Conservation (phyloP, 1,284 basidiomycete species). For the Sanghuangporus sanghuang region DNA sequence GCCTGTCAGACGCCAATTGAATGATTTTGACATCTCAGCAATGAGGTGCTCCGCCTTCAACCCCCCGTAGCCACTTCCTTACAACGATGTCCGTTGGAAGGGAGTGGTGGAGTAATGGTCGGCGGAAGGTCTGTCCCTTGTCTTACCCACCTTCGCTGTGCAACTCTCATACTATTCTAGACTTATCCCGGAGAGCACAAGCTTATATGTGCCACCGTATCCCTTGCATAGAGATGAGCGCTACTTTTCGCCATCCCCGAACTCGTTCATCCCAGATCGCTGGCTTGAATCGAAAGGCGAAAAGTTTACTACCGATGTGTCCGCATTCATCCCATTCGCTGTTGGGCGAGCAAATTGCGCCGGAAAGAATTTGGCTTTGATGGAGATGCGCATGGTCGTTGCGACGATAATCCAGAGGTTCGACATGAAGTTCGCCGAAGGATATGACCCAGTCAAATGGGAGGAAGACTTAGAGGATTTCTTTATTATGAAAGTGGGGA, state of each 20-base stretch:
- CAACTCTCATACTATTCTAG: slow-evolving; percentile 25
- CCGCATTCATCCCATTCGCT: slow-evolving; percentile 33
- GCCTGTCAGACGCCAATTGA: background rate
- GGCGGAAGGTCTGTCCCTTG: slow-evolving; percentile 1
- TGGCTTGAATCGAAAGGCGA: slow-evolving; percentile 28
- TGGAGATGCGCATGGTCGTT: slow-evolving; percentile 28
- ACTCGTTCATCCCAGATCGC: slow-evolving; percentile 37
- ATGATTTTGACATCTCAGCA: background rate
- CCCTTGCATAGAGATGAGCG: slow-evolving; percentile 37
- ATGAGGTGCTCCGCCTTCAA: slow-evolving; percentile 10
- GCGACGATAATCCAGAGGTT: slow-evolving; percentile 27
- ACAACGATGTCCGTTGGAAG: slow-evolving; percentile 7
- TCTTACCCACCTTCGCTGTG: background rate
- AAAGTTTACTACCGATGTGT: slow-evolving; percentile 28
- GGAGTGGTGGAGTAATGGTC: slow-evolving; percentile 4
- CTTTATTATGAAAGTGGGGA: slow-evolving; percentile 27
- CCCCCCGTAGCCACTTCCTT: background rate
- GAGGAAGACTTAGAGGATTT: slow-evolving; percentile 26
- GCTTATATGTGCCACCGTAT: slow-evolving; percentile 42
- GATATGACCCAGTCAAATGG: slow-evolving; percentile 27
- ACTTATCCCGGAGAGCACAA: slow-evolving; percentile 45
- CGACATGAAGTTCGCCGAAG: slow-evolving; percentile 26
- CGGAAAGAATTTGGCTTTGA: slow-evolving; percentile 29
- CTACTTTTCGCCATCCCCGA: slow-evolving; percentile 35
- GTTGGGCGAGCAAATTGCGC: slow-evolving; percentile 31